These are phyloP conservation scores for Wallacemonas sp. DNA, from an alignment of 208 protist genomes.

Conservation along the genomic window DNA sequence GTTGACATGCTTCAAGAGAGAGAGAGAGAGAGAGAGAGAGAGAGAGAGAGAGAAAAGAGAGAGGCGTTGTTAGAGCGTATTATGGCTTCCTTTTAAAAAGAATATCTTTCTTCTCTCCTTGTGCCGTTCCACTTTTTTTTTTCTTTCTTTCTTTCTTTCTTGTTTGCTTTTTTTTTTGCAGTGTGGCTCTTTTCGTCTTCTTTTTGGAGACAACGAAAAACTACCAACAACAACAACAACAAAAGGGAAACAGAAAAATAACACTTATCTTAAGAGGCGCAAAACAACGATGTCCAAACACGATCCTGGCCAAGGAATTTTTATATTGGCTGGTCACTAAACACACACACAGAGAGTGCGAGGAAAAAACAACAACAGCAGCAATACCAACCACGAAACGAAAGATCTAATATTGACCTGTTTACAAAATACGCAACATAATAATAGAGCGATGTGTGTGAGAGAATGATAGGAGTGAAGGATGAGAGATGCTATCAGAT, in stretches of 20 bases:
- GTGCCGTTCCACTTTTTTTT: too few species aligned
- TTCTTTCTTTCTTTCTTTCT: too few species aligned
- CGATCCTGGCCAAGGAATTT: too few species aligned
- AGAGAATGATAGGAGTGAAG: neutral
- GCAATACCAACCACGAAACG: neutral
- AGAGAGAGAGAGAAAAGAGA: slow-evolving; percentile 16
- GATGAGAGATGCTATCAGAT: too few species aligned
- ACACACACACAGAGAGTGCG: neutral
- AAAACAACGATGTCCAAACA: neutral
- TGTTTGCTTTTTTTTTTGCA: too few species aligned
- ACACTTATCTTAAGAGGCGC: neutral
- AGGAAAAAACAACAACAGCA: neutral
- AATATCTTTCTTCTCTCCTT: too few species aligned
- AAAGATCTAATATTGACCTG: neutral
- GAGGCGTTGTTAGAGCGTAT: too few species aligned
- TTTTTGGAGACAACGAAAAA: too few species aligned
- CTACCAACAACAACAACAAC: slow-evolving; percentile 20
- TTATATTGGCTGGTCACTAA: too few species aligned
- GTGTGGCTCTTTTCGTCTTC: too few species aligned
- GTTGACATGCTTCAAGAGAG: neutral
- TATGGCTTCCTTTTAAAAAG: too few species aligned
- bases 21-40: neutral
- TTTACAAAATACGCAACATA: too few species aligned
- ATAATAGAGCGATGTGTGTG: neutral
- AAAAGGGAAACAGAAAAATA: slow-evolving; percentile 8